A percentile compares a stretch with the other conserved stretches of the same genome.
Conservation (phyloP, 306 rosid species). For the Glycine tomentella region DNA sequence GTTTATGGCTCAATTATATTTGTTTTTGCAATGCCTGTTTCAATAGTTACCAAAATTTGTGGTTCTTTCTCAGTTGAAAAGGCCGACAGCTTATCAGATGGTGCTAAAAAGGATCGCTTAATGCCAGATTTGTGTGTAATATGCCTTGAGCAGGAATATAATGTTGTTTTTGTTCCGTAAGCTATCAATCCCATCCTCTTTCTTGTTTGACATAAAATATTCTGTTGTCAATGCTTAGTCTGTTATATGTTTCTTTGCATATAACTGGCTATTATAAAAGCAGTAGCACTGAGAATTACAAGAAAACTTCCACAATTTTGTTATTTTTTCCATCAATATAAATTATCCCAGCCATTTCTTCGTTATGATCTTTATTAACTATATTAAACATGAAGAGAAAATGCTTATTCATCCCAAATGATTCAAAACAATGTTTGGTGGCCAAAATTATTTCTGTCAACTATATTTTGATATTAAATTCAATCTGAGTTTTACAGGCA, state of each 20-base stretch:
- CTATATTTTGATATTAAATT: no score
- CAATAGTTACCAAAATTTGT: constrained; percentile 38
- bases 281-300: constrained; percentile 28
- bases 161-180: constrained; percentile 98
- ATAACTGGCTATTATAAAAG: constrained; percentile 18
- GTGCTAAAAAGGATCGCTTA: constrained; percentile 66
- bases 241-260: constrained; percentile 38
- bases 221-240: constrained; percentile 24
- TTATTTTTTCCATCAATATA: background rate
- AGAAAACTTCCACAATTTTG: constrained; percentile 11
- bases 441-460: no score
- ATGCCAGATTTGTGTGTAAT: constrained; percentile 96
- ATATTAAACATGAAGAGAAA: background rate
- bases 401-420: constrained; percentile 8
- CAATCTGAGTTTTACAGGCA: no score
- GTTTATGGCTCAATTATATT: constrained; percentile 3
- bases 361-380: background rate
- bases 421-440: no score
- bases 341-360: constrained; percentile 49
- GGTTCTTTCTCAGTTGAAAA: constrained; percentile 77
- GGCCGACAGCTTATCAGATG: constrained; percentile 61
- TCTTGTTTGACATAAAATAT: constrained; percentile 80
- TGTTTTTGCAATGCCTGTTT: constrained; percentile 37
- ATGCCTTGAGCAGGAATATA: constrained; percentile 93
- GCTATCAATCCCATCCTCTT: constrained; percentile 48